phyloP scores from a whole-genome alignment of 2,329 filamentous ascomycete species.

The Neofusicoccum kwambonambiense region DNA sequence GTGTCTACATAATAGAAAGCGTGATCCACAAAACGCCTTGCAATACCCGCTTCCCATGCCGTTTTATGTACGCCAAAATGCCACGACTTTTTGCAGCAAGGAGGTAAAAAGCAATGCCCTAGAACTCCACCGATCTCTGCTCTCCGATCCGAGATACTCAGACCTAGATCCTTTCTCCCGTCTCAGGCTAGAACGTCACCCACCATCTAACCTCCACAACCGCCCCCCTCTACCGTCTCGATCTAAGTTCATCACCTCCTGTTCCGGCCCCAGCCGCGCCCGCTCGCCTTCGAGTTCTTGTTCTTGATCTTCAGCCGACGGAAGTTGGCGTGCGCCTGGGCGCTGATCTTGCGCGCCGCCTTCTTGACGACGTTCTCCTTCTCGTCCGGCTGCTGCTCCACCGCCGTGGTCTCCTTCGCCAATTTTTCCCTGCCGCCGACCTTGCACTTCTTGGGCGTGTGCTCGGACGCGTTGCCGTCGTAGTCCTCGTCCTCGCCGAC shows the following conservation, averaged over 20 bases:
- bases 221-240: no score
- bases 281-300: constrained; percentile 27
- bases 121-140: no score
- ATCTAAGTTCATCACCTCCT: not conserved
- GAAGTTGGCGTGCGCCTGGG: constrained; percentile 49
- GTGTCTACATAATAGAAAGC: no score
- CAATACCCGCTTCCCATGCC: no score
- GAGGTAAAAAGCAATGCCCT: no score
- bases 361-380: constrained; percentile 35
- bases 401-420: constrained; percentile 25
- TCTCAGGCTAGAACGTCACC: no score
- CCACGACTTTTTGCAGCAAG: no score
- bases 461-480: constrained; percentile 21
- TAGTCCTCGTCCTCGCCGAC: constrained; percentile 38
- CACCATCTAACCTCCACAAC: no score
- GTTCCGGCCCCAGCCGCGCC: constrained; percentile 11
- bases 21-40: no score
- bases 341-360: constrained; percentile 45
- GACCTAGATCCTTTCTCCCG: no score
- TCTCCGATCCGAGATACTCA: no score
- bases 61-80: no score
- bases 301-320: constrained; percentile 52
- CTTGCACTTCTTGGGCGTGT: constrained; percentile 8
- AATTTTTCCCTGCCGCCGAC: not conserved
- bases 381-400: constrained; percentile 24